Evolutionary conservation across 192 early-diverging fungal species (phyloP), one percentile per base, ranked within the genome.

Genomic region (Chytriomyces sp.): DNA sequence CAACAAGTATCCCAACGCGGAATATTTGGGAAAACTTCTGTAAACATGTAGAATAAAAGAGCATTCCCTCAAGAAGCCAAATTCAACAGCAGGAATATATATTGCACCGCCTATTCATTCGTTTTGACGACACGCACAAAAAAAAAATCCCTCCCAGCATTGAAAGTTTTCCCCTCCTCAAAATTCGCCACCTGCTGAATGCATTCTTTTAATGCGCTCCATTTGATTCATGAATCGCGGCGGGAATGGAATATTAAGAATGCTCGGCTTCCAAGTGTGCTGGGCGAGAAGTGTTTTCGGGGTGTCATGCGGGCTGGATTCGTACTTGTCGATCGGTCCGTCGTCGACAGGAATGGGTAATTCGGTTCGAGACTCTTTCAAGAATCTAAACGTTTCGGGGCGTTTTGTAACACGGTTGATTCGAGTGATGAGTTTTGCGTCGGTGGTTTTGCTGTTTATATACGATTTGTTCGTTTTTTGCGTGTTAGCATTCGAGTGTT

Each of bases 201-300:
- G 81, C 76, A 80, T 79, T 59, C 85, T 35, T 28, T 64, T n/a
- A 73, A 83, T 76, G 46, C 83, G 16, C 71, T 86, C 83, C 69
- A 86, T 69, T 67, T 86, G 79, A 64, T 86, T 86, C 85, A 86
- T 77, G 43, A 86, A 81, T 18, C 80, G 66, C n/a, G 75, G 57
- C 13, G 85, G 85, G 64, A 86, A 86, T 6, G 85, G 85, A 45
- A 71, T 76, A n/a, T 65, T 50, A 18, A 66, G 45, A 45, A 86
- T 71, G 18, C 11, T 69, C 24, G 83, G 81, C 44, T 8, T 65
- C 59, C 76, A 84, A 18, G 85, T 84, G 3, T 67, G 59, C 46
- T 75, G 26, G 11, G 57, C 48, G 3, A 84, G 75, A 6, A 79
- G 61, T 6, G 76, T 62, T 53, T 49, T 61, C 16, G 74, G 46